Percentiles rank a stretch among this genome's conserved stretches.
Conservation (phyloP, 2,329 filamentous ascomycete genomes). For the Cercospora sp. region DNA sequence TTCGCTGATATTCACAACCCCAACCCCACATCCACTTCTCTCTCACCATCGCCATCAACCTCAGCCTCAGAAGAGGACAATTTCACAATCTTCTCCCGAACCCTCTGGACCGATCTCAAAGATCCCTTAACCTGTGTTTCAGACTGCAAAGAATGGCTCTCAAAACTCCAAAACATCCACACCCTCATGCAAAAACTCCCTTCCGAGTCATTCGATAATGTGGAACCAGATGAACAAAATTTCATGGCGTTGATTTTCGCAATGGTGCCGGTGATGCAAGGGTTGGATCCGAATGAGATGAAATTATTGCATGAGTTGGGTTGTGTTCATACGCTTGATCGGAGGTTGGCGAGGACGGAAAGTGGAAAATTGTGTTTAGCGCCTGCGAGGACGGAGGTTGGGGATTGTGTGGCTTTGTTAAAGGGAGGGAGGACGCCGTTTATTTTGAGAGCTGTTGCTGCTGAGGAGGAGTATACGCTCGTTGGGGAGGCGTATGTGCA, state of each 20-base stretch:
- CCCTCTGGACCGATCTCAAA: not conserved
- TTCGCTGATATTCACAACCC: not conserved
- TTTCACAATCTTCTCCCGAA: slow-evolving; percentile 1
- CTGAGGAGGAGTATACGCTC: not conserved
- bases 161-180: not conserved
- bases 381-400: not conserved
- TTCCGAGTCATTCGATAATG: not conserved
- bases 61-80: not conserved
- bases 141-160: not conserved
- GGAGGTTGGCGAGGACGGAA: slow-evolving; percentile 6
- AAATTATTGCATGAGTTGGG: not conserved
- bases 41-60: not conserved
- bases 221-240: not conserved
- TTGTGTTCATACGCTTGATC: slow-evolving; percentile 6
- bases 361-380: not conserved
- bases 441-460: not conserved
- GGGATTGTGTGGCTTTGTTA: not conserved
- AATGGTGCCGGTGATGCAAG: not conserved
- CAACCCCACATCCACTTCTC: too few relatives aligned
- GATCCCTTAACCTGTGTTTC: not conserved
- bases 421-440: not conserved
- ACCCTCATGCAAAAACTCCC: not conserved
- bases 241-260: not conserved
- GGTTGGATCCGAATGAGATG: slow-evolving; percentile 3
- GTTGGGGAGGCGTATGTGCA: slow-evolving; percentile 14